phyloP scores from a whole-genome alignment of 148 eudicot species.

The Silene uniflora region DNA sequence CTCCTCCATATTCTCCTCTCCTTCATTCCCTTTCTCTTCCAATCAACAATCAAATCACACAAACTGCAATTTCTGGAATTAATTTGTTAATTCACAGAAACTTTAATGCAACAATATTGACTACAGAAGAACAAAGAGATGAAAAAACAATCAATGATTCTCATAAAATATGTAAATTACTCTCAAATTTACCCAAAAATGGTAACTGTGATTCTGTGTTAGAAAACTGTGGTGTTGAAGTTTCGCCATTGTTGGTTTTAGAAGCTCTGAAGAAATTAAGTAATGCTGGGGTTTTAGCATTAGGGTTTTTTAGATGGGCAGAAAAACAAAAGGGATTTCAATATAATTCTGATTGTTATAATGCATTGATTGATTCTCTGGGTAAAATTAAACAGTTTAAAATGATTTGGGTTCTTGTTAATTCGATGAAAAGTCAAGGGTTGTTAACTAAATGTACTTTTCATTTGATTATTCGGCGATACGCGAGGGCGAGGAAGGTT shows the following conservation, averaged over 20 bases:
- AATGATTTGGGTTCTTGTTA: conserved; percentile 53
- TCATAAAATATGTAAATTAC: conserved; percentile 44
- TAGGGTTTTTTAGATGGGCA: conserved; percentile 77
- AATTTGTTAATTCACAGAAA: conserved; percentile 23
- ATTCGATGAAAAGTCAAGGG: conserved; percentile 55
- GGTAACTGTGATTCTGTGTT: conserved; percentile 36
- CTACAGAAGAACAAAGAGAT: conserved; percentile 12
- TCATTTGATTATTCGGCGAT: conserved; percentile 58
- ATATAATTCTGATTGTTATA: conserved; percentile 46
- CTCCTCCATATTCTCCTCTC: neutral
- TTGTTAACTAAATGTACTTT: conserved; percentile 59
- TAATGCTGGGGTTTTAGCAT: conserved; percentile 69
- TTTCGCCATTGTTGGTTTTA: conserved; percentile 39
- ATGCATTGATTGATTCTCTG: conserved; percentile 63
- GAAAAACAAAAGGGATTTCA: conserved; percentile 59
- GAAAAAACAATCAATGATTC: conserved; percentile 30
- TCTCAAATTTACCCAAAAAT: conserved; percentile 31
- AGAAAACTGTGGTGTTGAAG: conserved; percentile 26
- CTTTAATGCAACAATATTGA: conserved; percentile 23
- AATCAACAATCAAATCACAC: neutral
- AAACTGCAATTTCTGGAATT: neutral
- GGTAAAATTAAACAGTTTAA: conserved; percentile 87
- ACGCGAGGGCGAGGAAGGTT: conserved; percentile 66
- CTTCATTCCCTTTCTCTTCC: neutral
- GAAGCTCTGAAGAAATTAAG: conserved; percentile 59